Percentiles rank a stretch among this genome's conserved stretches.
Evolutionary conservation across 1,284 basidiomycete species (phyloP).

Genomic region (Vanrija pseudolonga): DNA sequence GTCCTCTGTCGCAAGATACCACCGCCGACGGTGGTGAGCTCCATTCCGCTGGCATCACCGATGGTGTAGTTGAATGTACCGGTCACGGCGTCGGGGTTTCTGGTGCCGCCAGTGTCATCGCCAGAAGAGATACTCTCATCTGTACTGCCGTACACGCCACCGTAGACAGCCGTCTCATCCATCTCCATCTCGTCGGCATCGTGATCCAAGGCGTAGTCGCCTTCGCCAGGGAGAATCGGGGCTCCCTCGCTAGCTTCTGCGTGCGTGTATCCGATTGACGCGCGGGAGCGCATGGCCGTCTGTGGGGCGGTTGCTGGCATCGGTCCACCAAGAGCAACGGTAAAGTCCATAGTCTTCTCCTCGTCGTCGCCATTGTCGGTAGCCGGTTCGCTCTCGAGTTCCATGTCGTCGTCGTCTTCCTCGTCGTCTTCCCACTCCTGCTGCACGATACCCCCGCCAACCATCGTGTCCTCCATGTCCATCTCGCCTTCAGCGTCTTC

Average conservation of each 20-base stretch:
- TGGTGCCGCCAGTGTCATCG: slow-evolving; percentile 5
- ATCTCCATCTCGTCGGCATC: slow-evolving; percentile 44
- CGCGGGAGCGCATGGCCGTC: slow-evolving; percentile 30
- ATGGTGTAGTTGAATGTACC: slow-evolving; percentile 3
- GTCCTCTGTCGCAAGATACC: slow-evolving; percentile 2
- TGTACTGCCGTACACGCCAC: slow-evolving; percentile 34
- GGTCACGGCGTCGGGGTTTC: slow-evolving; percentile 1
- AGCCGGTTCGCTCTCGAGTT: slow-evolving; percentile 22
- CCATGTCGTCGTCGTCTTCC: slow-evolving; percentile 11
- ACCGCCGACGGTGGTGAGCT: slow-evolving; percentile 8
- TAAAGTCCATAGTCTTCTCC: slow-evolving; percentile 51
- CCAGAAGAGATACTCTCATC: slow-evolving; percentile 26
- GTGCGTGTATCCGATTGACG: slow-evolving; percentile 45
- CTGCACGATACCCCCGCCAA: slow-evolving; percentile 32
- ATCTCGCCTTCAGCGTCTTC: slow-evolving; percentile 20
- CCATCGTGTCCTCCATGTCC: slow-evolving; percentile 9
- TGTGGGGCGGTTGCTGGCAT: slow-evolving; percentile 42
- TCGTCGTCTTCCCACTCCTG: slow-evolving; percentile 11
- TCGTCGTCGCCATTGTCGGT: slow-evolving; percentile 31
- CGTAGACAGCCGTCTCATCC: slow-evolving; percentile 45
- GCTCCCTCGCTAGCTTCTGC: slow-evolving; percentile 15
- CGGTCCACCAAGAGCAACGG: slow-evolving; percentile 47
- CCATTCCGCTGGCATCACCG: not conserved
- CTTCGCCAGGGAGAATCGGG: slow-evolving; percentile 26
- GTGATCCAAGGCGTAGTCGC: slow-evolving; percentile 13